phyloP scores from a whole-genome alignment of 345 rosid species.

The thale cress (Arabidopsis thaliana) region TAIR10.1 NC_003075.7:9150501-9151000 shows the following conservation, averaged over 20 bases:
- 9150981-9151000: not conserved
- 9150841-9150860: not conserved
- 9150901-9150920: constrained; percentile 1
- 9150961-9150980: constrained; percentile 8
- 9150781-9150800: constrained; percentile 17
- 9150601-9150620: constrained; percentile 83
- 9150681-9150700: constrained; percentile 12
- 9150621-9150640: constrained; percentile 77
- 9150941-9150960: constrained; percentile 15
- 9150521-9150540: constrained; percentile 54
- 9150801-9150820: constrained; percentile 2
- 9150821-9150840: constrained; percentile 6
- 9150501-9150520: constrained; percentile 56
- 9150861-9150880: not conserved
- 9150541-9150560: constrained; percentile 51
- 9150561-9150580: constrained; percentile 42
- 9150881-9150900: constrained; percentile 3
- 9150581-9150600: constrained; percentile 64
- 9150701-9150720: constrained; percentile 21
- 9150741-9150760: constrained; percentile 18
- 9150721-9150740: not conserved
- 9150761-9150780: constrained; percentile 1
- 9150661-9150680: constrained; percentile 4
- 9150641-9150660: constrained; percentile 76
- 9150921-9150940: constrained; percentile 13